Evolutionary conservation across 2,329 filamentous ascomycete genomes (phyloP).

Genomic region (Neonectria sp.): DNA sequence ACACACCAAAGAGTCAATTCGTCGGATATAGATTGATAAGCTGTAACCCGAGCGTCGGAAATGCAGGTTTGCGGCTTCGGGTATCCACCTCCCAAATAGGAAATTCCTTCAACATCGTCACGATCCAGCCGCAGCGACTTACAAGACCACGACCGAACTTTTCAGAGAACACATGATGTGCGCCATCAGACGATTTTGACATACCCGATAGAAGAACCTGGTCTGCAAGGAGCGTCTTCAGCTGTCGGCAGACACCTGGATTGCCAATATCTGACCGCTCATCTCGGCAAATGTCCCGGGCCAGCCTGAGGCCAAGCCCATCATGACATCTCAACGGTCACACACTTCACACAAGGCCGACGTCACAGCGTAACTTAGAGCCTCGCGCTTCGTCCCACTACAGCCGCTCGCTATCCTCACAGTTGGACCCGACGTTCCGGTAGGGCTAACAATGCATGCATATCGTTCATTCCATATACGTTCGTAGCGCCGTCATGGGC

Average conservation of each 20-base stretch:
- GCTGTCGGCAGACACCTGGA: background rate
- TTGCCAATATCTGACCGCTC: background rate
- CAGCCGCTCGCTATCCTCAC: constrained; percentile 12
- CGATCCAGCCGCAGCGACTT: background rate
- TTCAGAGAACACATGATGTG: background rate
- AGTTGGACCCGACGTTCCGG: constrained; percentile 9
- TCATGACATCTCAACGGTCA: background rate
- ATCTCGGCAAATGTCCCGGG: background rate
- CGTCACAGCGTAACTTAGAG: background rate
- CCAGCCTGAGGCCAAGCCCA: background rate
- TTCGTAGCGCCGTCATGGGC: constrained; percentile 28
- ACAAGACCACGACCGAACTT: background rate
- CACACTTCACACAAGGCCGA: background rate
- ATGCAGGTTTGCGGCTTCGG: no score
- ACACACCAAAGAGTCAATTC: background rate
- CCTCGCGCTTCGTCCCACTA: background rate
- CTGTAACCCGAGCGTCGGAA: constrained; percentile 1
- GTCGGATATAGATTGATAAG: background rate
- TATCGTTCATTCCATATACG: constrained; percentile 28
- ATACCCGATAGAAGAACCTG: constrained; percentile 1
- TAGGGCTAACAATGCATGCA: constrained; percentile 26
- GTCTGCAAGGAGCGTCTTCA: background rate
- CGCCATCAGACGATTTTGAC: constrained; percentile 17
- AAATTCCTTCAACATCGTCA: constrained; percentile 6
- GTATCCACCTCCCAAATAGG: constrained; percentile 1